Percentiles rank a stretch among this genome's conserved stretches.
phyloP scores from a whole-genome alignment of 331 rosid species.

The Quercus tomentella region DNA sequence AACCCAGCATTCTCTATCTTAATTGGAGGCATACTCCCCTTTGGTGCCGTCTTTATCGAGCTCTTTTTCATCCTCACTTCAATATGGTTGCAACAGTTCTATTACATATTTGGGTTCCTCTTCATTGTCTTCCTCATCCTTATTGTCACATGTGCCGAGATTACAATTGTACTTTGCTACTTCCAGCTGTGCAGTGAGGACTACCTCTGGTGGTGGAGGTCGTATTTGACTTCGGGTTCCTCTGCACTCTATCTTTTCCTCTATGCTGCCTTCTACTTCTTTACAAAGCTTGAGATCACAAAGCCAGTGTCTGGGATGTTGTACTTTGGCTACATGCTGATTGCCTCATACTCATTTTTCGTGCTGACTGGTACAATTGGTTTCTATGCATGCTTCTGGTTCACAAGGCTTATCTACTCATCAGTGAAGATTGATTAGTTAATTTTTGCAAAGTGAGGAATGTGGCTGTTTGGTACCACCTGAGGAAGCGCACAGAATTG shows the following conservation, averaged over 20 bases:
- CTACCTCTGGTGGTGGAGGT: constrained; percentile 97
- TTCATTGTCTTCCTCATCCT: constrained; percentile 90
- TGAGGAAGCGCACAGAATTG: constrained; percentile 14
- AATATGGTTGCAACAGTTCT: constrained; percentile 90
- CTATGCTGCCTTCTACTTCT: constrained; percentile 84
- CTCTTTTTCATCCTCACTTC: constrained; percentile 96
- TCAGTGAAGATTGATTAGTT: constrained; percentile 87
- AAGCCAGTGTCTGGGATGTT: constrained; percentile 84
- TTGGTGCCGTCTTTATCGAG: constrained; percentile 94
- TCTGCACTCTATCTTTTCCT: constrained; percentile 90
- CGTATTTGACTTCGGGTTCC: constrained; percentile 85
- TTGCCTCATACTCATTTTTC: constrained; percentile 79
- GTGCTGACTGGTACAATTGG: constrained; percentile 96
- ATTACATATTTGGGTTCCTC: constrained; percentile 80
- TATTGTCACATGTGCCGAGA: constrained; percentile 87
- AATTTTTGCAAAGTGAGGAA: not conserved
- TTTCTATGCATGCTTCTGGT: constrained; percentile 95
- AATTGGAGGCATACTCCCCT: constrained; percentile 88
- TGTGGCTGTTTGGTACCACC: constrained; percentile 6
- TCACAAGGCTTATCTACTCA: constrained; percentile 86
- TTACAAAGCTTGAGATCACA: constrained; percentile 85
- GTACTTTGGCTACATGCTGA: constrained; percentile 92
- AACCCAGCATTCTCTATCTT: constrained; percentile 60
- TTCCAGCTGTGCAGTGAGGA: constrained; percentile 95
- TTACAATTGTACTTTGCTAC: constrained; percentile 88